These are phyloP conservation scores for Austroboletus olivaceoglutinosus DNA, from an alignment of 1,284 basidiomycete species.

Conservation along the genomic window DNA sequence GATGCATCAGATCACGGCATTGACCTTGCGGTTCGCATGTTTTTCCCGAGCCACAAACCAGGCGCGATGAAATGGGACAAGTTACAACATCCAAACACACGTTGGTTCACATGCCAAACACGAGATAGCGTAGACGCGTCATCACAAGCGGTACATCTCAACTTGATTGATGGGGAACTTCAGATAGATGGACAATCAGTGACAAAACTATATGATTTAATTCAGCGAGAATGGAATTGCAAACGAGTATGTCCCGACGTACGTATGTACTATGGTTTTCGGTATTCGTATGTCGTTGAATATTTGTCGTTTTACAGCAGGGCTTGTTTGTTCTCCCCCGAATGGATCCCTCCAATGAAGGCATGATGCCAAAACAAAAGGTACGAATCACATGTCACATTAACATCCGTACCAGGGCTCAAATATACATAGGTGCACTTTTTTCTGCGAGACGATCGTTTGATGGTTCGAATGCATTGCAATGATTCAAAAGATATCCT, in stretches of 20 bases:
- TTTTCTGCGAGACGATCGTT: background rate
- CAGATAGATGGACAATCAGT: conserved; percentile 35
- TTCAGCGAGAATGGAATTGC: conserved; percentile 36
- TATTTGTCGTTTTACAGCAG: background rate
- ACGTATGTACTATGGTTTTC: background rate
- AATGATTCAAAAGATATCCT: conserved; percentile 6
- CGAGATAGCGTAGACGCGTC: background rate
- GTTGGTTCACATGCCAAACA: background rate
- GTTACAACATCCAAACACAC: background rate
- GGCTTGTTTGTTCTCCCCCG: background rate
- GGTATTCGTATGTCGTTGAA: no score
- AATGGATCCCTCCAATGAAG: background rate
- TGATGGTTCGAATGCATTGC: background rate
- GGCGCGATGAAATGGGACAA: background rate
- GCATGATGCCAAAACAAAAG: conserved; percentile 6
- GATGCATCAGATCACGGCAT: conserved; percentile 19
- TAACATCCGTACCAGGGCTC: conserved; percentile 6
- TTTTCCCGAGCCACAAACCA: conserved; percentile 28
- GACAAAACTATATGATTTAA: conserved; percentile 37
- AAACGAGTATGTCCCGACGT: conserved; percentile 34
- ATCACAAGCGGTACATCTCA: background rate
- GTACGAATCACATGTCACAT: background rate
- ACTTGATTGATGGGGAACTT: background rate
- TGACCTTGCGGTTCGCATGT: background rate
- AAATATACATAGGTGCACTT: conserved; percentile 32